Conservation (phyloP, 148 eudicot species). For the Heliosperma pusillum region DNA sequence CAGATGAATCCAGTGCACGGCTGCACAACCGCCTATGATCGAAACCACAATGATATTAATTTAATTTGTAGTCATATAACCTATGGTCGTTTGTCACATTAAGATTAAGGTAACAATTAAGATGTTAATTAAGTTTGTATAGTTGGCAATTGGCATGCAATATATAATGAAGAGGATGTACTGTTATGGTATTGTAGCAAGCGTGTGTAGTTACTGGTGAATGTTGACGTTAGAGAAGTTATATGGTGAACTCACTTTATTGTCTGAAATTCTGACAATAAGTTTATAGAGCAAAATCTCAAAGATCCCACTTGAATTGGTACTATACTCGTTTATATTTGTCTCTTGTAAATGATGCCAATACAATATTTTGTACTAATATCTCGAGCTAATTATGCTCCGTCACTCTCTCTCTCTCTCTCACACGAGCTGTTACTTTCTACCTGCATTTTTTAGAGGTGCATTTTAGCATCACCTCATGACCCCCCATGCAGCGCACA, state of each 20-base stretch:
- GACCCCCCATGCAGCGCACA: not conserved
- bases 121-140: too few relatives aligned
- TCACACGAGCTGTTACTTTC: slow-evolving; percentile 23
- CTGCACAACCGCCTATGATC: too few relatives aligned
- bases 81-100: too few relatives aligned
- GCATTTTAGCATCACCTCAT: not conserved
- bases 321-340: not conserved
- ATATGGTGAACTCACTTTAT: not conserved
- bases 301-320: not conserved
- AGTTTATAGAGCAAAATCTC: not conserved
- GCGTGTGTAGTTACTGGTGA: slow-evolving; percentile 26
- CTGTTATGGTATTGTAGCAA: not conserved
- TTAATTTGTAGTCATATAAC: too few relatives aligned
- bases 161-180: not conserved
- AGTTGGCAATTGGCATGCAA: not conserved
- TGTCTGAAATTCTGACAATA: not conserved
- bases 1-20: too few relatives aligned
- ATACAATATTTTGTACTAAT: not conserved
- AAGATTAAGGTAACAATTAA: too few relatives aligned
- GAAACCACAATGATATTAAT: too few relatives aligned
- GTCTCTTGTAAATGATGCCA: not conserved
- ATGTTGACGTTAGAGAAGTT: slow-evolving; percentile 24
- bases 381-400: slow-evolving; percentile 11
- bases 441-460: not conserved
- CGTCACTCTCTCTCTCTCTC: slow-evolving; percentile 35